These are phyloP conservation scores for Pistacia vera DNA, from an alignment of 345 rosid genomes.

Conservation along the genomic window DNA sequence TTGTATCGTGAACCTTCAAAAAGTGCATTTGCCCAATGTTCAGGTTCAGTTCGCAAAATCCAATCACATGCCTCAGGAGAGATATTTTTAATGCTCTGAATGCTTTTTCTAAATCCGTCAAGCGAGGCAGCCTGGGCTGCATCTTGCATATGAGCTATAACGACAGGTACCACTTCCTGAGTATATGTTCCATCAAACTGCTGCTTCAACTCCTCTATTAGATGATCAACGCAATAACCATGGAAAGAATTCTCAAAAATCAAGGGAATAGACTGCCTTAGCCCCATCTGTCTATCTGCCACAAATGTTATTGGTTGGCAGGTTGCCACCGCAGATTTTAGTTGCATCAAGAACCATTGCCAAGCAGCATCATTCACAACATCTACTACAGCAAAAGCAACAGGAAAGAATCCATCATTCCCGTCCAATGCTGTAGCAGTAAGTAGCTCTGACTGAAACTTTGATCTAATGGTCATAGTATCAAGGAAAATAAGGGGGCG, in stretches of 20 bases:
- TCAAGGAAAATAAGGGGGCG: constrained; percentile 63
- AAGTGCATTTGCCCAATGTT: constrained; percentile 52
- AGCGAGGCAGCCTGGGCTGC: constrained; percentile 50
- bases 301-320: constrained; percentile 49
- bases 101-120: constrained; percentile 39
- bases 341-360: constrained; percentile 63
- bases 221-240: constrained; percentile 44
- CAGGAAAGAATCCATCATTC: constrained; percentile 51
- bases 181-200: constrained; percentile 29
- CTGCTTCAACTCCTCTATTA: constrained; percentile 35
- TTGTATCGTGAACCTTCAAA: constrained; percentile 53
- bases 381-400: constrained; percentile 62
- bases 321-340: constrained; percentile 44
- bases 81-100: constrained; percentile 46
- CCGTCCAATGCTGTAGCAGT: constrained; percentile 63
- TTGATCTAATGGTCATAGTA: constrained; percentile 42
- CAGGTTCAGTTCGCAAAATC: constrained; percentile 55
- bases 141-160: constrained; percentile 29
- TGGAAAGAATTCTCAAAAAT: constrained; percentile 51
- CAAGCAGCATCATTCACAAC: constrained; percentile 53
- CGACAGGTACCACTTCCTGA: constrained; percentile 34
- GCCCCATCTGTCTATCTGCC: constrained; percentile 45
- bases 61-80: constrained; percentile 56
- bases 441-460: constrained; percentile 41
- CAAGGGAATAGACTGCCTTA: constrained; percentile 32